Percentiles rank a stretch among this genome's conserved stretches.
phyloP scores from a whole-genome alignment of 1,284 basidiomycete genomes.

The Limonomyces culmigenus region DNA sequence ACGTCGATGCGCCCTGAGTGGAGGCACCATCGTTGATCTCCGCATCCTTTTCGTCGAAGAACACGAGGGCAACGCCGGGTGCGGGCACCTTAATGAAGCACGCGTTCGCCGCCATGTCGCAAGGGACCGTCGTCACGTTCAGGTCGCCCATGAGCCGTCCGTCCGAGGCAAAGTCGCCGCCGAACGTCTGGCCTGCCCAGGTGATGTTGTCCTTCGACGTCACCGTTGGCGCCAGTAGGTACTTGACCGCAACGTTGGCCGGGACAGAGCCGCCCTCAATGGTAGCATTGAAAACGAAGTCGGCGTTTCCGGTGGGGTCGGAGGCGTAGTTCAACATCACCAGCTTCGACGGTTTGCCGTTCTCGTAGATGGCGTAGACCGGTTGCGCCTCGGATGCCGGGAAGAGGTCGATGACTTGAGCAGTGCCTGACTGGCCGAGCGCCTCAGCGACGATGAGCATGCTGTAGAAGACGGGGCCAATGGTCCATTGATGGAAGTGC shows the following conservation, averaged over 20 bases:
- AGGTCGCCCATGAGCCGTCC: constrained; percentile 39
- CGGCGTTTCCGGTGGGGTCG: constrained; percentile 15
- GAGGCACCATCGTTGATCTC: constrained; percentile 21
- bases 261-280: constrained; percentile 12
- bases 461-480: constrained; percentile 20
- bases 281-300: constrained; percentile 14
- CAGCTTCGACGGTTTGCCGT: constrained; percentile 10
- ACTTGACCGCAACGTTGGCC: constrained; percentile 5
- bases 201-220: constrained; percentile 53
- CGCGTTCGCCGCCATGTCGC: constrained; percentile 26
- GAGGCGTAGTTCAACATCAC: constrained; percentile 18
- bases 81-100: constrained; percentile 51
- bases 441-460: constrained; percentile 17
- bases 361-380: constrained; percentile 17
- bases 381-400: constrained; percentile 12
- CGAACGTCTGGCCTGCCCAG: constrained; percentile 65
- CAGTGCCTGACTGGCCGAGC: constrained; percentile 14
- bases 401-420: constrained; percentile 14
- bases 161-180: constrained; percentile 42
- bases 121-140: constrained; percentile 33
- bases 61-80: constrained; percentile 58
- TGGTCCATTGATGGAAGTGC: constrained; percentile 17
- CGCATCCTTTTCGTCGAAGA: constrained; percentile 35
- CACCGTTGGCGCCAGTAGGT: constrained; percentile 24
- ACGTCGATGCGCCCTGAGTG: constrained; percentile 26